These are phyloP conservation scores for Iodosphaeria phyllophila DNA, from an alignment of 2,329 filamentous ascomycete species.

Conservation along the genomic window DNA sequence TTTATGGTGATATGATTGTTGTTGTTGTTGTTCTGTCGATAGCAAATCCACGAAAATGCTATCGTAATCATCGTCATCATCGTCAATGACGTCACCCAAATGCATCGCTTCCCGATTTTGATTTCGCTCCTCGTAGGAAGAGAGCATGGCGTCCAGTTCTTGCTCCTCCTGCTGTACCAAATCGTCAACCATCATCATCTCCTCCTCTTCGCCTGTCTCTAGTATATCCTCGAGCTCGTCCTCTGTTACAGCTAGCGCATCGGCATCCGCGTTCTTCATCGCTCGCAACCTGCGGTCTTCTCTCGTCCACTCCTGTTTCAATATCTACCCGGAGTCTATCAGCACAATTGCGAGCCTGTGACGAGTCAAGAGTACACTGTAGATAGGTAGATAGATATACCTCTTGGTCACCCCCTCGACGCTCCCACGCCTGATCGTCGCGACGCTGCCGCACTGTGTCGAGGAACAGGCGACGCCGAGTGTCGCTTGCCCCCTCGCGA, in stretches of 20 bases:
- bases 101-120: too few species aligned
- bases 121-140: constrained; percentile 23
- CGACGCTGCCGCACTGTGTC: constrained; percentile 42
- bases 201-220: constrained; percentile 11
- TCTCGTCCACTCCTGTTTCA: constrained; percentile 23
- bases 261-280: constrained; percentile 18
- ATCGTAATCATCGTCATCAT: constrained; percentile 42
- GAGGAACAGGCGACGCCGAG: constrained; percentile 48
- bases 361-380: not conserved
- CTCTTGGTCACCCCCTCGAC: constrained; percentile 44
- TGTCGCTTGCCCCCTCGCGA: constrained; percentile 43
- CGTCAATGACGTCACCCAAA: too few species aligned
- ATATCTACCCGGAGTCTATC: constrained; percentile 10
- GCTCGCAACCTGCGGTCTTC: constrained; percentile 18
- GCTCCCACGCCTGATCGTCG: constrained; percentile 40
- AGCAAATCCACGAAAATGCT: constrained; percentile 46
- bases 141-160: constrained; percentile 37
- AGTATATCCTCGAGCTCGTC: constrained; percentile 30
- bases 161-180: constrained; percentile 31
- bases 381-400: constrained; percentile 12
- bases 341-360: not conserved
- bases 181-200: constrained; percentile 34
- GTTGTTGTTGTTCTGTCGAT: constrained; percentile 13
- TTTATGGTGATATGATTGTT: constrained; percentile 2
- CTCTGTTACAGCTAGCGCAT: constrained; percentile 25